Conservation (phyloP, 2,329 filamentous ascomycete species). For the Fusarium annulatum region DNA sequence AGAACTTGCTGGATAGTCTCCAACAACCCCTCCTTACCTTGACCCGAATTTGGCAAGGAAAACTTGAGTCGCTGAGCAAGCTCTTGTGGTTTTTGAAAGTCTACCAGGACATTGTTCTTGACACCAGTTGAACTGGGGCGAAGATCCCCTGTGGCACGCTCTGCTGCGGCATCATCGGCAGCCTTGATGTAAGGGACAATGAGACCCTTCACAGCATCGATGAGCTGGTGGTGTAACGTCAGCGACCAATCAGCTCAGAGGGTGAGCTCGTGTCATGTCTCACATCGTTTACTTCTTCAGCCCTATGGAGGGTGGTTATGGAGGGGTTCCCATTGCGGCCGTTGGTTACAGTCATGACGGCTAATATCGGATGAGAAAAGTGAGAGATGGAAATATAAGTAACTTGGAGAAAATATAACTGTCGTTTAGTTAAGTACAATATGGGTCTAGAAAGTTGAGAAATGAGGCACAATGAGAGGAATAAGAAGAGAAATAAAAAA, state of each 20-base stretch:
- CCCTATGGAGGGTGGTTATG: conserved; percentile 44
- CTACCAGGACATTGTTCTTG: conserved; percentile 69
- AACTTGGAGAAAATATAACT: neutral
- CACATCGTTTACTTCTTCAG: conserved; percentile 49
- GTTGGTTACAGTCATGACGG: conserved; percentile 44
- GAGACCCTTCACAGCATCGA: conserved; percentile 73
- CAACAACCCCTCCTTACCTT: conserved; percentile 79
- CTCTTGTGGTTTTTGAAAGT: conserved; percentile 69
- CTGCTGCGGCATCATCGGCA: conserved; percentile 72
- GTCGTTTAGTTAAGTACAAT: neutral
- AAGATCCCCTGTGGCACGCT: conserved; percentile 62
- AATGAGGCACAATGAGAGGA: neutral
- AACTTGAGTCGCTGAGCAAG: conserved; percentile 67
- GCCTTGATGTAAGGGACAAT: conserved; percentile 76
- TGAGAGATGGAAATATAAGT: neutral
- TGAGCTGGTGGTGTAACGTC: conserved; percentile 62
- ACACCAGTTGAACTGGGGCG: conserved; percentile 54
- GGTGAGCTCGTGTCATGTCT: conserved; percentile 20
- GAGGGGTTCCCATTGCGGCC: conserved; percentile 39
- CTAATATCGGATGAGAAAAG: conserved; percentile 15
- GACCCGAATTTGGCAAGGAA: conserved; percentile 67
- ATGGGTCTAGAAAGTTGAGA: neutral
- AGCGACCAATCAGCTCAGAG: conserved; percentile 33
- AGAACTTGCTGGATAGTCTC: conserved; percentile 77
- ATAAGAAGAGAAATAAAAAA: neutral